Evolutionary conservation across 2,329 filamentous ascomycete species (phyloP), one percentile per base, ranked within the genome.

Genomic region (Emmonsiellopsis sp.): DNA sequence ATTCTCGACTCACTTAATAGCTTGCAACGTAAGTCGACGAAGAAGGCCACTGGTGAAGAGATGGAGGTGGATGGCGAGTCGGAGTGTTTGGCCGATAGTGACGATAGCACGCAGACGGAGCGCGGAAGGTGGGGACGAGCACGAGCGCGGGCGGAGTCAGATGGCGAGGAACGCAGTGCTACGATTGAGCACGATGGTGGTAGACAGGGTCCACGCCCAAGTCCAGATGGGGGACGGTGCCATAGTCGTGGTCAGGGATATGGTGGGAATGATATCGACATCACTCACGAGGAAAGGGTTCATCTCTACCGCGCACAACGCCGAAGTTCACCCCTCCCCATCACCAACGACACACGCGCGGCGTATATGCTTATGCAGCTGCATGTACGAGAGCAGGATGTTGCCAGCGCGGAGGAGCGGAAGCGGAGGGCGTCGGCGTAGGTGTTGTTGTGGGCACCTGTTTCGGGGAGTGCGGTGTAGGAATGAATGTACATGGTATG

Each of bases 351-450:
- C 49, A 62, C 70, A 16, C 66, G 63, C 48, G 69, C 69, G 13
- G 69, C 69, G 5, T 68, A 70, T 59, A 67, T 69, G 20, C 58
- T 72, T 52, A 58, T 72, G 20, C 64, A 58, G 51, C 41, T 72
- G 20, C 63, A 67, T 34, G 66, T 66, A 63, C 20, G 20, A 26
- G 20, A 26, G 47, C 65, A 68, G 52, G 62, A 68, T 40, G 60
- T 59, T 15, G 56, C n/a, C 46, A 56, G 56, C 5, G 55, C 42
- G 7, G 64, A 65, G 13, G 56, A 62, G 15, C 52, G 55, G 30
- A 60, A 59, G 51, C 53, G 51, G 38, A 50, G 58, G 11, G 58
- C 57, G 32, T 60, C 58, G 31, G 48, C 56, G 34, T 59, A 51
- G 40, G 31, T 26, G 13, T n/a, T n/a, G 35, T 38, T 38, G 35